Evolutionary conservation across 2,329 filamentous ascomycete species (phyloP).

Genomic region (Blastomyces percursus): DNA sequence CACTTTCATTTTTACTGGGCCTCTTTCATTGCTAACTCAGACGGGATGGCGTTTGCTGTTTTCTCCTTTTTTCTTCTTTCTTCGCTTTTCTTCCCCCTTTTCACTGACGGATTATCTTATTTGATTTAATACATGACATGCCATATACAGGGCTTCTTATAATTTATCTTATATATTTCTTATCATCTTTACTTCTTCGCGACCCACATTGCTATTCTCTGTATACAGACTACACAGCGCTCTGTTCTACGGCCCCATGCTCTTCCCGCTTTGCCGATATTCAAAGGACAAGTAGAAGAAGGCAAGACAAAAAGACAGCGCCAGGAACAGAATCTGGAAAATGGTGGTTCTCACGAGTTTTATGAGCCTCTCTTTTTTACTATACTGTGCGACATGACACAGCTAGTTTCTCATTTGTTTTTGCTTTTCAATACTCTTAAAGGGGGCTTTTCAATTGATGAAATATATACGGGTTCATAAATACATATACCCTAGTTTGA

Average conservation of each 20-base stretch:
- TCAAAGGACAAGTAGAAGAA: background rate
- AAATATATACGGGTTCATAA: too few relatives aligned
- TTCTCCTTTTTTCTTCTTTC: background rate
- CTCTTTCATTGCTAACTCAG: background rate
- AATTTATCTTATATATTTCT: background rate
- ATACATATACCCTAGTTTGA: too few relatives aligned
- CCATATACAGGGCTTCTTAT: background rate
- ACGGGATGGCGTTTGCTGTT: constrained; percentile 10
- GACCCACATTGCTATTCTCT: background rate
- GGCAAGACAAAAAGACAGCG: background rate
- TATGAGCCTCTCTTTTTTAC: background rate
- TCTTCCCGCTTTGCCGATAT: background rate
- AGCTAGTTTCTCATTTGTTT: background rate
- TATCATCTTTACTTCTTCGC: background rate
- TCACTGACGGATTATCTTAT: background rate
- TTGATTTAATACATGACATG: constrained; percentile 1
- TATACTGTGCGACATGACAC: background rate
- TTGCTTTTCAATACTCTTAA: too few relatives aligned
- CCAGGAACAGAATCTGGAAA: background rate
- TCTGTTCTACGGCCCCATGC: background rate
- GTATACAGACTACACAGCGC: background rate
- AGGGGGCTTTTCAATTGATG: too few relatives aligned
- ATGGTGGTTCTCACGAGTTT: background rate
- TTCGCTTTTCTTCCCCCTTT: background rate
- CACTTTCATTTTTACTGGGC: background rate